These are phyloP conservation scores for Penicillium antarcticum DNA, from an alignment of 495 filamentous ascomycete genomes.

Conservation along the genomic window DNA sequence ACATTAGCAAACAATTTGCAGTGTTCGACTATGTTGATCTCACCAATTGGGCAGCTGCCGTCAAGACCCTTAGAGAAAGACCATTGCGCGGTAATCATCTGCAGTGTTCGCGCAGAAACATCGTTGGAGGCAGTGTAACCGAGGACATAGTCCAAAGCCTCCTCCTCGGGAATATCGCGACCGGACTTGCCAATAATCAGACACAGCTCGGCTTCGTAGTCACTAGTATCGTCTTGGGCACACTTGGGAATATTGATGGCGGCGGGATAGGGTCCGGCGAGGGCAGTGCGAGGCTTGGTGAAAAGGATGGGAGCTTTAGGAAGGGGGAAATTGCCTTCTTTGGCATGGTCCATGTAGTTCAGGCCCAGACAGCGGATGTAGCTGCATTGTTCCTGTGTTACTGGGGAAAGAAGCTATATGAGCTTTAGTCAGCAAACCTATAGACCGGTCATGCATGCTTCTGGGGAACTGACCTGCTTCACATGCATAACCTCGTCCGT, in stretches of 20 bases:
- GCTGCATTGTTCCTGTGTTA: conserved; percentile 26
- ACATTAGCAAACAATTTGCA: background rate
- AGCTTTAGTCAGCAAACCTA: background rate
- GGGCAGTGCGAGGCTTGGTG: conserved; percentile 43
- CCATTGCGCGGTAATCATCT: conserved; percentile 36
- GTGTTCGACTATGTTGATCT: background rate
- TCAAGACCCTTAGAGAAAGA: conserved; percentile 44
- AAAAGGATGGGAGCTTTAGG: conserved; percentile 43
- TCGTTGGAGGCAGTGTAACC: conserved; percentile 43
- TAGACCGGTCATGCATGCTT: background rate
- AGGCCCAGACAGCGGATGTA: conserved; percentile 45
- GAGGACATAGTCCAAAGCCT: conserved; percentile 40
- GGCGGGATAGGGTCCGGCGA: conserved; percentile 41
- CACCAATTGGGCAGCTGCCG: conserved; percentile 31
- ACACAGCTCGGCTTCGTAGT: conserved; percentile 47
- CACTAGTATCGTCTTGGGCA: conserved; percentile 44
- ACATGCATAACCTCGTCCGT: conserved; percentile 34
- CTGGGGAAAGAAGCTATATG: conserved; percentile 30
- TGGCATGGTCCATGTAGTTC: conserved; percentile 43
- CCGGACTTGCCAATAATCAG: conserved; percentile 39
- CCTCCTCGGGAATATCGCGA: conserved; percentile 35
- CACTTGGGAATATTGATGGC: conserved; percentile 39
- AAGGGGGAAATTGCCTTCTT: conserved; percentile 36
- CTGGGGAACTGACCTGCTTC: conserved; percentile 13
- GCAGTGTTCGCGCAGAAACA: conserved; percentile 34